Conservation (phyloP, 2,329 filamentous ascomycete species). For the Exophiala lecanii-corni region DNA sequence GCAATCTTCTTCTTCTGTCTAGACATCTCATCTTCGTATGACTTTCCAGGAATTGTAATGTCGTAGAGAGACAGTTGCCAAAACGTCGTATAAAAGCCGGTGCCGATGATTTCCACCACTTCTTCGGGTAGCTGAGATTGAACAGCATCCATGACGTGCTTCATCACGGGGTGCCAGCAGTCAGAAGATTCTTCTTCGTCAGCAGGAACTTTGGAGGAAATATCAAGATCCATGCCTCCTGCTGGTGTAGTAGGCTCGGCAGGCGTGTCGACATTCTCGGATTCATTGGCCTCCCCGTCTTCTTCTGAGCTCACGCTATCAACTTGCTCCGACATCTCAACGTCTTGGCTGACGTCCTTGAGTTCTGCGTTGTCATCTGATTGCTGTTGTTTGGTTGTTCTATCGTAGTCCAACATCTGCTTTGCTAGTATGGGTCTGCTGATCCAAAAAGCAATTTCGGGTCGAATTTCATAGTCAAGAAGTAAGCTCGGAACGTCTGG, state of each 20-base stretch:
- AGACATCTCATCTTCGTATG: slow-evolving; percentile 72
- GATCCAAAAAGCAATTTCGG: slow-evolving; percentile 79
- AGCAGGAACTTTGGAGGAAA: slow-evolving; percentile 26
- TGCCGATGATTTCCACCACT: slow-evolving; percentile 65
- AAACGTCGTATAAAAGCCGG: slow-evolving; percentile 83
- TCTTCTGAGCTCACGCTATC: slow-evolving; percentile 23
- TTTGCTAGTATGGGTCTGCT: slow-evolving; percentile 68
- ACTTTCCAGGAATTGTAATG: slow-evolving; percentile 67
- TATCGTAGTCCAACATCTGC: slow-evolving; percentile 49
- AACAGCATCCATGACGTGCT: slow-evolving; percentile 67
- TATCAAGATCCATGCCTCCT: slow-evolving; percentile 11
- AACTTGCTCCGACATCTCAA: slow-evolving; percentile 29
- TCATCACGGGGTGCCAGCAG: slow-evolving; percentile 65
- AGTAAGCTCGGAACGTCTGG: slow-evolving; percentile 72
- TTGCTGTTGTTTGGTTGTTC: slow-evolving; percentile 30
- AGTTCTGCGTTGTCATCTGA: slow-evolving; percentile 15
- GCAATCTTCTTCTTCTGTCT: slow-evolving; percentile 63
- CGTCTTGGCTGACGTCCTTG: slow-evolving; percentile 28
- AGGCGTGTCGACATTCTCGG: slow-evolving; percentile 30
- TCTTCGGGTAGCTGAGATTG: slow-evolving; percentile 56
- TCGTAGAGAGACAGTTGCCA: slow-evolving; percentile 87
- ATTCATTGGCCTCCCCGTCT: slow-evolving; percentile 35
- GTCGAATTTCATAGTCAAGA: slow-evolving; percentile 71
- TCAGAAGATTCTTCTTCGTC: slow-evolving; percentile 37
- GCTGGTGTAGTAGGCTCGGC: slow-evolving; percentile 13